Conservation (phyloP, 768 basidiomycete species). For the Mycena polygramma region DNA sequence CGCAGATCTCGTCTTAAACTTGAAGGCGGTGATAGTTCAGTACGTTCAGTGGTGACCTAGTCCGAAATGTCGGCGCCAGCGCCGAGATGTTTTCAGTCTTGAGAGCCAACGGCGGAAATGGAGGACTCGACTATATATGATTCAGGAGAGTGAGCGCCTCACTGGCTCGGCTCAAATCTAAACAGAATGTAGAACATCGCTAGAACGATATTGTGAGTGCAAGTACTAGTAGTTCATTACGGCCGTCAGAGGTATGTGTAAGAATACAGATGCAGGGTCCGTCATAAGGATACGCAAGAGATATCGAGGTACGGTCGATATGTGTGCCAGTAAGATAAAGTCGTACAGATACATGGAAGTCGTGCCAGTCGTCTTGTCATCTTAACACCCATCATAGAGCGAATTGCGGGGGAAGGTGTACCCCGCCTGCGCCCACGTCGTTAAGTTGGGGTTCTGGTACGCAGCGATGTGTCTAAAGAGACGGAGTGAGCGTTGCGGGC, state of each 20-base stretch:
- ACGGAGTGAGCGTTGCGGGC: conserved; percentile 15
- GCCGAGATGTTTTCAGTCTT: too few species aligned
- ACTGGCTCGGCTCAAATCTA: too few species aligned
- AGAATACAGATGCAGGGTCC: conserved; percentile 21
- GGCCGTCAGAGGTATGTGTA: conserved; percentile 18
- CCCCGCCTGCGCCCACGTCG: conserved; percentile 86
- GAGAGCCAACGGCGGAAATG: too few species aligned
- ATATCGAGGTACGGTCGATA: not conserved
- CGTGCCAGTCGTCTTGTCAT: not conserved
- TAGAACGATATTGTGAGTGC: too few species aligned
- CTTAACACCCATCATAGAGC: conserved; percentile 37
- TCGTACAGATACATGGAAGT: not conserved
- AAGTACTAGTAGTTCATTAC: conserved; percentile 19
- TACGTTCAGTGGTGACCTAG: too few species aligned
- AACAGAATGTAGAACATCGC: too few species aligned
- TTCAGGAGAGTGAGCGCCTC: too few species aligned
- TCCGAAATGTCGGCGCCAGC: too few species aligned
- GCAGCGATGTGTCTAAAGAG: conserved; percentile 48
- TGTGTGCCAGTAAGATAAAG: conserved; percentile 18
- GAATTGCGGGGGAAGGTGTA: conserved; percentile 73
- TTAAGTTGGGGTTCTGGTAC: conserved; percentile 86
- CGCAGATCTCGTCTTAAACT: too few species aligned
- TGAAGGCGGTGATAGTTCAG: too few species aligned
- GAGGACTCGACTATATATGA: too few species aligned
- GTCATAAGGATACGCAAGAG: conserved; percentile 16